phyloP scores from a whole-genome alignment of 192 early-diverging fungal genomes.

The Coemansia sp. region DNA sequence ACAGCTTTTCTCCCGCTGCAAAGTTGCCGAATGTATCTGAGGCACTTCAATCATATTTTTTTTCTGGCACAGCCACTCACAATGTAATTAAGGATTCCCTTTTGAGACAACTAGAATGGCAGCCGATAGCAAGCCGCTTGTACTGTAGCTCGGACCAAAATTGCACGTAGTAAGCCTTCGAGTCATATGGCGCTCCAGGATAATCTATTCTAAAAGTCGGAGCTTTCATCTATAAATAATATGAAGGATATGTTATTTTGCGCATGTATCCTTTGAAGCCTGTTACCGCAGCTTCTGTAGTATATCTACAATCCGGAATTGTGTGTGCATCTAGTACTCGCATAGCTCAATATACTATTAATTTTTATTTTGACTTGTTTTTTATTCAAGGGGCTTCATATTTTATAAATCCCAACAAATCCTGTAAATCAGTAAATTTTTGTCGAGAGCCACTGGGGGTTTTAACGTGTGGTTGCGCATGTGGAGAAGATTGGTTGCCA shows the following conservation, averaged over 20 bases:
- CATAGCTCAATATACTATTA: neutral
- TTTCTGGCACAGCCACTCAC: neutral
- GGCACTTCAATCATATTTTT: neutral
- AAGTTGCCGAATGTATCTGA: neutral
- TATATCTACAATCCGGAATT: constrained; percentile 51
- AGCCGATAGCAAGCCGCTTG: neutral
- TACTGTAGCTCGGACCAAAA: neutral
- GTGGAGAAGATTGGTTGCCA: neutral
- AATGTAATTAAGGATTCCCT: neutral
- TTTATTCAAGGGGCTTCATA: neutral
- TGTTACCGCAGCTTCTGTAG: constrained; percentile 69
- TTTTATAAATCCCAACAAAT: neutral
- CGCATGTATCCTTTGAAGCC: constrained; percentile 26
- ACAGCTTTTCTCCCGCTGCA: neutral
- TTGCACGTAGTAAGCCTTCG: neutral
- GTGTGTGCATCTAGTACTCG: neutral
- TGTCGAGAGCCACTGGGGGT: neutral
- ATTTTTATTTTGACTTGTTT: neutral
- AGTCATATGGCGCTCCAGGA: neutral
- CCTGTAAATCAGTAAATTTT: neutral
- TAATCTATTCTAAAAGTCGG: neutral
- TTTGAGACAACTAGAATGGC: neutral
- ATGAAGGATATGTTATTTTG: constrained; percentile 70
- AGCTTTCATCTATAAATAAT: neutral
- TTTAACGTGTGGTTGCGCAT: neutral